phyloP scores from a whole-genome alignment of 2,329 filamentous ascomycete species.

The Alternaria incomplexa region DNA sequence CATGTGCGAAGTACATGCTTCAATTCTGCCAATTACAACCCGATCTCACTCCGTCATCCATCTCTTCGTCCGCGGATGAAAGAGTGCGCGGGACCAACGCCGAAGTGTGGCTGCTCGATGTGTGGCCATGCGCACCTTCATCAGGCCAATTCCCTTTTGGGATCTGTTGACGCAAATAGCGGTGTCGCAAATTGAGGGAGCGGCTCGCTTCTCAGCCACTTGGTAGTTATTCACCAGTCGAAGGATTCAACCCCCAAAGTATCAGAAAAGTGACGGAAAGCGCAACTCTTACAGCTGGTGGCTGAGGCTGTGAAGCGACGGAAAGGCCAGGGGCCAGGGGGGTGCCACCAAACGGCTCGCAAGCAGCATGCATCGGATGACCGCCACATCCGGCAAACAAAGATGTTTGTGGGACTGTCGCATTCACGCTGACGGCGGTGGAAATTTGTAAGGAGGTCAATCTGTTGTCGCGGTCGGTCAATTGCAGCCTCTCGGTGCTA shows the following conservation, averaged over 20 bases:
- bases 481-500: neutral
- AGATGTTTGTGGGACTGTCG: conserved; percentile 5
- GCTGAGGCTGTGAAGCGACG: conserved; percentile 12
- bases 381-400: conserved; percentile 11
- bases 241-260: conserved; percentile 4
- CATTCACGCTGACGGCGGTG: conserved; percentile 1
- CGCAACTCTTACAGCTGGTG: conserved; percentile 6
- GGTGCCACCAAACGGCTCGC: conserved; percentile 1
- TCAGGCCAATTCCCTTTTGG: neutral
- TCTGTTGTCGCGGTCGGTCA: neutral
- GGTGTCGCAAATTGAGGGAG: conserved; percentile 13
- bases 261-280: neutral
- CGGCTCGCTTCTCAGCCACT: neutral
- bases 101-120: conserved; percentile 28
- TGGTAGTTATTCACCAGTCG: neutral
- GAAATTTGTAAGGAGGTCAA: conserved; percentile 9
- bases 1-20: neutral
- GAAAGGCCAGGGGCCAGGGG: neutral
- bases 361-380: neutral
- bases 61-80: neutral
- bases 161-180: conserved; percentile 3
- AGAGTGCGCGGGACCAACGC: neutral
- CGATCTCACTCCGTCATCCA: neutral
- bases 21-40: neutral
- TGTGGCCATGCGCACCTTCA: conserved; percentile 23